These are phyloP conservation scores for Coemansia javaensis DNA, from an alignment of 192 early-diverging fungal genomes.

Conservation along the genomic window DNA sequence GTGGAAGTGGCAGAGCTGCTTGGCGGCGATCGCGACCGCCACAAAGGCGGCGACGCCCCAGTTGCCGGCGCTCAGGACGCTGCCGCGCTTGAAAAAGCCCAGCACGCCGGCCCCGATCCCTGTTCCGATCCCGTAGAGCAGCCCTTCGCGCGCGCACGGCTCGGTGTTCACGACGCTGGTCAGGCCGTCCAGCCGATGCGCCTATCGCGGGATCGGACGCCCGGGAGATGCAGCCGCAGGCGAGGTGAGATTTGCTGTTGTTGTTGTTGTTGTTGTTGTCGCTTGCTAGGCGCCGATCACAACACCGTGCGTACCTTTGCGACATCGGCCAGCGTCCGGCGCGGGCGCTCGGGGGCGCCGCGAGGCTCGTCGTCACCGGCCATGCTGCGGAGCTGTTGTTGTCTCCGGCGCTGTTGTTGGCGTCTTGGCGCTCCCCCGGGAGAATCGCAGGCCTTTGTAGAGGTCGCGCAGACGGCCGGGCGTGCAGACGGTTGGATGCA, in stretches of 20 bases:
- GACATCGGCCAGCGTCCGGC: slow-evolving; percentile 14
- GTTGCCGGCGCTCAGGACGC: slow-evolving; percentile 30
- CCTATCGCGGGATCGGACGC: too few relatives aligned
- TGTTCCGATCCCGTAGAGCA: slow-evolving; percentile 36
- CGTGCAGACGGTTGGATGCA: too few relatives aligned
- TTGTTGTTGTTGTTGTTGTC: neutral
- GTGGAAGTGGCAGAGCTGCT: slow-evolving; percentile 41
- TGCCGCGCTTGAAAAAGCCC: slow-evolving; percentile 28
- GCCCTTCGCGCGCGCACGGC: slow-evolving; percentile 46
- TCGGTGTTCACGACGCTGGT: slow-evolving; percentile 9
- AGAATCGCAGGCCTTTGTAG: too few relatives aligned
- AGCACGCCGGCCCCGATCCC: slow-evolving; percentile 25
- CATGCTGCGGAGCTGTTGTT: neutral
- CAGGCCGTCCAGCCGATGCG: slow-evolving; percentile 24
- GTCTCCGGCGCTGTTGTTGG: too few relatives aligned
- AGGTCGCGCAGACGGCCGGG: too few relatives aligned
- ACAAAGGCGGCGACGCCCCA: slow-evolving; percentile 37
- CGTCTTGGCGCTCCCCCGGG: too few relatives aligned
- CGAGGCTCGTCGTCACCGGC: slow-evolving; percentile 8
- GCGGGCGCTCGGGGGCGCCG: slow-evolving; percentile 17
- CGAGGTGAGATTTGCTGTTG: too few relatives aligned
- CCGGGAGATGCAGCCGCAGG: neutral
- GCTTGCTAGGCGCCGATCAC: slow-evolving; percentile 5
- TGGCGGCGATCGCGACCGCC: slow-evolving; percentile 17
- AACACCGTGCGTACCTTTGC: slow-evolving; percentile 25